Base-by-base conservation (phyloP, 768 basidiomycete species). In the Cantharellus cinnabarinus region DNA sequence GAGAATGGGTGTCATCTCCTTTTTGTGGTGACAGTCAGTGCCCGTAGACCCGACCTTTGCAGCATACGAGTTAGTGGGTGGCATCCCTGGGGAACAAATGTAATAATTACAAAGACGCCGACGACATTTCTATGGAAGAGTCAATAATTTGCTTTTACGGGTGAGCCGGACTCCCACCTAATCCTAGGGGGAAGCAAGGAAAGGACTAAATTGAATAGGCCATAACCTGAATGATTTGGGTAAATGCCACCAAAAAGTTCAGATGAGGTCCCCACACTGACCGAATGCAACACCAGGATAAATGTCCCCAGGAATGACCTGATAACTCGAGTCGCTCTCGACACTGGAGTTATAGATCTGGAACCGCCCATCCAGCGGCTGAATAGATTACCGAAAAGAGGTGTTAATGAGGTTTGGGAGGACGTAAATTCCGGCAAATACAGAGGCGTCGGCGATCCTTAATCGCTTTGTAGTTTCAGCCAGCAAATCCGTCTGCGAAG, bases 121-220 rank as follows among this genome's bases (percentile, higher is more conserved):
- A 85, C 83, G 2, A 89, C 72, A 20, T 75, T 70, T 69, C 85
- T 85, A 61, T 37, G 10, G 61, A 20, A 5, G 56, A 7, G 52
- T 7, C 52, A 7, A 7, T 5, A 37, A 37, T 7, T 54, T 7
- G 35, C 7, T 10, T 54, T 37, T 48, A 29, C 10, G 29, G 10
- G 44, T 10, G 29, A 37, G 14, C 7, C 10, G 14, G 52, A 35
- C 3, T 20, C 57, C 35, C 20, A 84, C 83, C 82, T 79, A 58
- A 82, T 71, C 64, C 77, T 80, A 62, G 79, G 79, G 15, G 86
- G 87, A 10, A 89, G 70, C 15, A 89, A 68, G 2, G 83, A 86
- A 60, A 89, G 80, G 5, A 87, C 80, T 53, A 89, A 75, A 66
- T 88, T 88, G 70, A 89, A 89, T 35, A 89, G 66, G 0, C 85